These are phyloP conservation scores for Neopestalotiopsis sp. DNA, from an alignment of 2,329 filamentous ascomycete species.

Conservation along the genomic window DNA sequence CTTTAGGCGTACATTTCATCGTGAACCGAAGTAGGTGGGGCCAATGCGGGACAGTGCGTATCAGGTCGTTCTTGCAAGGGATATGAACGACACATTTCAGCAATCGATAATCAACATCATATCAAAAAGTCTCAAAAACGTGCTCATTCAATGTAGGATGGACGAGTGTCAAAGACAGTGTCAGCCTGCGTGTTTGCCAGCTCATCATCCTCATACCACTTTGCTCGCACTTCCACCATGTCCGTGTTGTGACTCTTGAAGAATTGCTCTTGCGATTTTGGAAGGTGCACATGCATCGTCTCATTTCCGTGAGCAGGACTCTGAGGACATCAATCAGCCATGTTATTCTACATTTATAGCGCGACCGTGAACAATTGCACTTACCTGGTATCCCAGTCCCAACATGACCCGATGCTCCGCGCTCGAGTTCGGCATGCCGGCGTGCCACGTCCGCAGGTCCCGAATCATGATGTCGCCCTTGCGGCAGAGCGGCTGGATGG, in stretches of 20 bases:
- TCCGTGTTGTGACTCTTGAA: not conserved
- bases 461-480: constrained; percentile 36
- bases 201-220: constrained; percentile 7
- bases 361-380: not conserved
- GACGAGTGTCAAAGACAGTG: not conserved
- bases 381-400: constrained; percentile 31
- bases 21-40: no score
- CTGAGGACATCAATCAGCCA: not conserved
- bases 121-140: not conserved
- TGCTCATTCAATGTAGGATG: not conserved
- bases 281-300: constrained; percentile 7
- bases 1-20: no score
- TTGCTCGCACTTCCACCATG: not conserved
- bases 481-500: constrained; percentile 29
- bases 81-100: no score
- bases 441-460: constrained; percentile 37
- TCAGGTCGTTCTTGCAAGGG: no score
- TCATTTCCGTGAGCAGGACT: not conserved
- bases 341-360: not conserved
- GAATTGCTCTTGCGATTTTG: not conserved
- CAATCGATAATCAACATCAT: no score
- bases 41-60: not conserved
- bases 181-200: constrained; percentile 1
- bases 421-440: constrained; percentile 37
- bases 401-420: constrained; percentile 33